These are phyloP conservation scores for Aspergillus carbonarius DNA, from an alignment of 2,329 filamentous ascomycete species.

Conservation along the genomic window DNA sequence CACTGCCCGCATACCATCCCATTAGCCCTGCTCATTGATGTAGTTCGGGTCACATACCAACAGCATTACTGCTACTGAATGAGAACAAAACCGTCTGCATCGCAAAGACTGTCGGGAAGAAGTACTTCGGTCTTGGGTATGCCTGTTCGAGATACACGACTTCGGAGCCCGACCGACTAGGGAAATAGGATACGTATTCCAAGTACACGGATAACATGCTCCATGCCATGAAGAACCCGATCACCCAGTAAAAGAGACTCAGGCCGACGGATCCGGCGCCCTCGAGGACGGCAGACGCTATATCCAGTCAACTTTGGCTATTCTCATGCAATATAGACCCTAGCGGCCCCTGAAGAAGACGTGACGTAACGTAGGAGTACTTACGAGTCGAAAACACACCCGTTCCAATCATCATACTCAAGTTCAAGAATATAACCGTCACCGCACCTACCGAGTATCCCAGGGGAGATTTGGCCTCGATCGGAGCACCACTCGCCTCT, in stretches of 20 bases:
- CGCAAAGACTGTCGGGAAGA: conserved; percentile 65
- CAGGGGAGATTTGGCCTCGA: conserved; percentile 59
- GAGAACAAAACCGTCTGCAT: conserved; percentile 64
- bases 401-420: conserved; percentile 64
- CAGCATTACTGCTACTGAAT: conserved; percentile 65
- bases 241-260: conserved; percentile 62
- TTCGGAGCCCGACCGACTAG: conserved; percentile 64
- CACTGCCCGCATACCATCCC: conserved; percentile 38
- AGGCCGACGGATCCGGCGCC: conserved; percentile 64
- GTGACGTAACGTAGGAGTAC: conserved; percentile 27
- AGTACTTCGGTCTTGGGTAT: conserved; percentile 62
- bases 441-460: conserved; percentile 59
- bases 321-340: neutral
- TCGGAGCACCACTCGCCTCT: conserved; percentile 61
- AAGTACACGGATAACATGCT: conserved; percentile 61
- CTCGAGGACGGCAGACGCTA: conserved; percentile 58
- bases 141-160: conserved; percentile 69
- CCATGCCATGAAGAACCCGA: conserved; percentile 60
- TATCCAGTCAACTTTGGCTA: neutral
- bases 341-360: neutral
- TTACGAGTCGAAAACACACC: conserved; percentile 65
- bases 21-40: neutral
- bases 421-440: conserved; percentile 60
- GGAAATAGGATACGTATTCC: conserved; percentile 65
- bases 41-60: conserved; percentile 40